Evolutionary conservation across 495 filamentous ascomycete species (phyloP), one percentile per base, ranked within the genome.

Genomic region (Pseudevernia furfuracea): DNA sequence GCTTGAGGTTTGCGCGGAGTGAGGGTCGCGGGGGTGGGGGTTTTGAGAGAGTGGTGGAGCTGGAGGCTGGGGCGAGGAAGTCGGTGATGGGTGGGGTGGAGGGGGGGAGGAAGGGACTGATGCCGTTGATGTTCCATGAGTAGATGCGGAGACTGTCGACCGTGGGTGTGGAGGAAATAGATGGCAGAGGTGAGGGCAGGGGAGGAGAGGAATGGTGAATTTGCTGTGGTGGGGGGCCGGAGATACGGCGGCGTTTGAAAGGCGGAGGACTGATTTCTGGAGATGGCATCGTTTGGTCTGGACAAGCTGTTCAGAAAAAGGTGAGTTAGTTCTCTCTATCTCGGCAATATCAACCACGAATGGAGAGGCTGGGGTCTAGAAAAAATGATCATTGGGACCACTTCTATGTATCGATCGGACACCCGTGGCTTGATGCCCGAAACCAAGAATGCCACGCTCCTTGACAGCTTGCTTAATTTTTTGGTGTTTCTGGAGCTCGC

Each of bases 51-150:
- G 34, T 1, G 23, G 17, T 48, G 6, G 44, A 25, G 34, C 53
- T 12, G 17, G 62, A 28, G 34, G 49, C 58, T 61, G 44, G 59
- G 59, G 58, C 66, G 66, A 83, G 80, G 69, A 77, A 82, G 30
- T 70, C 73, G 3, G 75, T 77, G 41, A 83, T 81, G 21, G 60
- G 49, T 1, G 28, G 73, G 65, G 52, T 65, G 44, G 66, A 74
- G 60, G 34, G 30, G 0, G 68, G 69, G 2, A 82, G 69, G 43
- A 79, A 80, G 0, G 78, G 72, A 3, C 57, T 53, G 15, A 83
- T 77, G 60, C 81, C 79, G 69, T 82, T 83, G 63, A 83, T 73
- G 62, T 82, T 83, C 79, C 80, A 82, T 0, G 77, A 76, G 62
- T 77, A 79, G 21, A 83, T 63, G 32, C 71, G 71, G 0, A 78